Base-by-base conservation (phyloP, 2,329 filamentous ascomycete species). In the Colletotrichum sp. region DNA sequence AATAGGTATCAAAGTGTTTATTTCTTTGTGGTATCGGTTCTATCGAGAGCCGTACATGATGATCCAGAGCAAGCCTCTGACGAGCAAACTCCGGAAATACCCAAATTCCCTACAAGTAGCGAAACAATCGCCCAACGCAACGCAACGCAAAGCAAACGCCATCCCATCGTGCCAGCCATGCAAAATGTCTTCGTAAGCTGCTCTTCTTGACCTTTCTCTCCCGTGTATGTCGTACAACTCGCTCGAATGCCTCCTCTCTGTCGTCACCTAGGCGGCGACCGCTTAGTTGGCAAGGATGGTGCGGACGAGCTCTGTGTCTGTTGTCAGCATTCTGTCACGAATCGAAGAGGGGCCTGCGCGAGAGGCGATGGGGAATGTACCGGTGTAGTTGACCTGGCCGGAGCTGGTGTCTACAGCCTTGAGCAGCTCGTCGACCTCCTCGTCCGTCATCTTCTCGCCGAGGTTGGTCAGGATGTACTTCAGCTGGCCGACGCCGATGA, bases 391-490 rank as follows among this genome's bases (percentile, higher is more conserved):
- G 86, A 99, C 95, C 91, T 99, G 96, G 80, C 96, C 96, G 72
- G 94, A 96, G 87, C 94, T 97, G 77, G 96, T 98, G 85, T 99
- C 97, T 79, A 99, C 96, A 1, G 96, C 96, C 93, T 99, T 99
- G 86, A 99, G 93, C 84, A 99, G 91, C 91, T 99, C 97, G 85
- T 99, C 96, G 65, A 99, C 97, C 90, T 99, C 97, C 79, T 99
- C 97, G 82, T 99, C 96, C 0, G 94, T 95, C 96, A 99, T 98
- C 91, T 99, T 99, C 93, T 99, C 97, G 82, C 97, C 97, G 81
- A 99, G 88, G 85, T 99, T 99, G 73, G 97, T 99, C 83, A 99
- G 88, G 85, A 99, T 96, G 88, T 99, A 99, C 88, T 98, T 95
- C 86, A 99, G 92, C 88, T 99, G 97, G 75, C 97, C 97, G 79